Percentiles rank a stretch among this genome's conserved stretches.
phyloP scores from a whole-genome alignment of 352 stramenopile species.

The Pythium scleroteichum region DNA sequence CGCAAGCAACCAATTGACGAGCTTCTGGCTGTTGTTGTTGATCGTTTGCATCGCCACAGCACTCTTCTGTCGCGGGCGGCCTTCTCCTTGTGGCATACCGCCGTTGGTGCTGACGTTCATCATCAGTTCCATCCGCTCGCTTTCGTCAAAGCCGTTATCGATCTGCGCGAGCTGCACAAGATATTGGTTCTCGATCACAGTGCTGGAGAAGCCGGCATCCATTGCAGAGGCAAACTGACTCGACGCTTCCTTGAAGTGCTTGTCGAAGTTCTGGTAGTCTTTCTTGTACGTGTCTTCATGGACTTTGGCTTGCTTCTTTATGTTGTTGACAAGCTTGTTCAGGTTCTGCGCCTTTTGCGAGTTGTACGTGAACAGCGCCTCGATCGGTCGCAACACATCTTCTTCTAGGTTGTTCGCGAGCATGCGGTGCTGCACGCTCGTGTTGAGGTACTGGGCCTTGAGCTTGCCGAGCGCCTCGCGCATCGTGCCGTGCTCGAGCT shows the following conservation, averaged over 20 bases:
- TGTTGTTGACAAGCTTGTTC: constrained; percentile 48
- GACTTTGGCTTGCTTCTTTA: constrained; percentile 81
- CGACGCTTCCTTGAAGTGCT: constrained; percentile 67
- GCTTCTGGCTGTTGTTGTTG: constrained; percentile 74
- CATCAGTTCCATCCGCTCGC: constrained; percentile 12
- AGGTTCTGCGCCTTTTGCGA: constrained; percentile 57
- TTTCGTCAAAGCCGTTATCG: constrained; percentile 30
- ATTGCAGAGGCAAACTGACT: constrained; percentile 65
- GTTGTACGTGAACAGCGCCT: constrained; percentile 56
- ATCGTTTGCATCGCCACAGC: constrained; percentile 35
- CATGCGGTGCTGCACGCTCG: constrained; percentile 74
- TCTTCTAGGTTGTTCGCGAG: constrained; percentile 76
- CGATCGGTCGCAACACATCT: constrained; percentile 73
- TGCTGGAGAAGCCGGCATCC: constrained; percentile 74
- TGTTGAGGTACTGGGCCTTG: constrained; percentile 78
- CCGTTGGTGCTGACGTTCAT: not conserved
- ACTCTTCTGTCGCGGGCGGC: constrained; percentile 23
- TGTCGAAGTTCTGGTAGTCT: constrained; percentile 70
- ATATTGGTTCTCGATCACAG: constrained; percentile 69
- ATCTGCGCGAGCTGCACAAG: constrained; percentile 46
- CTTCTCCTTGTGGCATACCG: not conserved
- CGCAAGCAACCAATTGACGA: constrained; percentile 77
- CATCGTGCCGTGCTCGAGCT: constrained; percentile 54
- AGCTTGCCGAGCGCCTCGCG: constrained; percentile 59
- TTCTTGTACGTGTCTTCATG: constrained; percentile 77